A percentile compares a stretch with the other conserved stretches of the same genome.
Conservation (phyloP, 2,329 filamentous ascomycete species). For the Davidsoniella virescens region DNA sequence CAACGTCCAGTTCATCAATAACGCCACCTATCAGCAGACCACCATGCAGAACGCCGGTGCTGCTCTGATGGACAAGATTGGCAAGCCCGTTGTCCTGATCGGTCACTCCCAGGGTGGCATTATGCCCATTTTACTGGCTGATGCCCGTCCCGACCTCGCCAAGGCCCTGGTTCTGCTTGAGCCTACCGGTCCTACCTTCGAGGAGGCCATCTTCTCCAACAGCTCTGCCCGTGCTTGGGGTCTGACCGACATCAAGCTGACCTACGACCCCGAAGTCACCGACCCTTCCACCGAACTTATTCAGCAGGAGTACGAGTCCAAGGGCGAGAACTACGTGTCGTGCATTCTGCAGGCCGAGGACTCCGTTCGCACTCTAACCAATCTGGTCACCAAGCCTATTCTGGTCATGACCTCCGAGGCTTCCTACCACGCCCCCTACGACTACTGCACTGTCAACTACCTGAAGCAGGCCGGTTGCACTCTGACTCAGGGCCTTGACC, state of each 20-base stretch:
- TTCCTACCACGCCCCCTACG: constrained; percentile 30
- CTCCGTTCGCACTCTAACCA: constrained; percentile 20
- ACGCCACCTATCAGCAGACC: constrained; percentile 21
- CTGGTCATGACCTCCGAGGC: constrained; percentile 27
- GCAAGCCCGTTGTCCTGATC: constrained; percentile 22
- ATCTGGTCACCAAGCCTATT: constrained; percentile 21
- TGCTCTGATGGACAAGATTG: constrained; percentile 27
- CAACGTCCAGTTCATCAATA: constrained; percentile 22
- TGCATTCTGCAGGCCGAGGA: constrained; percentile 22
- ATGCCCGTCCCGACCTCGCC: constrained; percentile 26
- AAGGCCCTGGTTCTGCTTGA: constrained; percentile 29
- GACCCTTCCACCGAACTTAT: constrained; percentile 22
- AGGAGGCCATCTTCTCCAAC: constrained; percentile 24
- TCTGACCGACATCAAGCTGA: constrained; percentile 31
- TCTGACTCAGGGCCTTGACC: constrained; percentile 18
- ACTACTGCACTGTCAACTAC: constrained; percentile 26
- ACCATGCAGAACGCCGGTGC: constrained; percentile 24
- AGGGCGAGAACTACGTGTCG: constrained; percentile 15
- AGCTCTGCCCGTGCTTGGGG: constrained; percentile 25
- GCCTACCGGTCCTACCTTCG: constrained; percentile 31
- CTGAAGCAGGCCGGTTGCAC: constrained; percentile 26
- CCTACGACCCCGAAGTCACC: constrained; percentile 27
- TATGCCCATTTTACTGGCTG: constrained; percentile 25
- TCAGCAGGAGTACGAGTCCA: constrained; percentile 17
- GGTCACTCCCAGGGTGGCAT: constrained; percentile 32